These are phyloP conservation scores for Vitellaria paradoxa DNA, from an alignment of 179 eudicot genomes.

Conservation along the genomic window DNA sequence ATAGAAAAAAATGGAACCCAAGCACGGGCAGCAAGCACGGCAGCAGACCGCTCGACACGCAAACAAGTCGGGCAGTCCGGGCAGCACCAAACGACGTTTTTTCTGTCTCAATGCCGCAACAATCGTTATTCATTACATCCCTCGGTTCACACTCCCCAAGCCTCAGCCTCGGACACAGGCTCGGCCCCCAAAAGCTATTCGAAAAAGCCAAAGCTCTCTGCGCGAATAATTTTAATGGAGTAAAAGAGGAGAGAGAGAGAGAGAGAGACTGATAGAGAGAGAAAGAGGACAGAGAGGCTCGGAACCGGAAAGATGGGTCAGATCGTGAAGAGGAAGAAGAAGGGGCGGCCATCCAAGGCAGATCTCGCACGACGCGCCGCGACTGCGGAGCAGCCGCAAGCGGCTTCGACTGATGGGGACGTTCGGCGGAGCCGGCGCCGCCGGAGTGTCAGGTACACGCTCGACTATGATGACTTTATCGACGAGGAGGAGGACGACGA, in stretches of 20 bases:
- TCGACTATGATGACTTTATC: constrained; percentile 65
- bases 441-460: constrained; percentile 54
- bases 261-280: constrained; percentile 19
- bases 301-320: constrained; percentile 43
- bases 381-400: constrained; percentile 20
- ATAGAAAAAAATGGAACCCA: neutral
- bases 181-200: constrained; percentile 26
- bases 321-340: constrained; percentile 92
- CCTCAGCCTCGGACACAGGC: constrained; percentile 27
- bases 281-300: constrained; percentile 27
- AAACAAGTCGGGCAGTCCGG: constrained; percentile 14
- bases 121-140: constrained; percentile 8
- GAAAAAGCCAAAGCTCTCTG: constrained; percentile 15
- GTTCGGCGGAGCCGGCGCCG: constrained; percentile 65
- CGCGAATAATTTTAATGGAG: constrained; percentile 25
- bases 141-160: constrained; percentile 12
- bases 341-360: constrained; percentile 81
- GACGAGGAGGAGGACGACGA: constrained; percentile 47
- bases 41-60: constrained; percentile 17
- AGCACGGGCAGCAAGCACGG: constrained; percentile 23
- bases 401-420: constrained; percentile 29
- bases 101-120: neutral
- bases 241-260: constrained; percentile 31
- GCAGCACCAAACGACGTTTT: constrained; percentile 34
- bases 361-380: constrained; percentile 65